Percentiles rank a stretch among this genome's conserved stretches.
Conservation (phyloP, 805 yeast genomes). For the Wickerhamiella galacta region DNA sequence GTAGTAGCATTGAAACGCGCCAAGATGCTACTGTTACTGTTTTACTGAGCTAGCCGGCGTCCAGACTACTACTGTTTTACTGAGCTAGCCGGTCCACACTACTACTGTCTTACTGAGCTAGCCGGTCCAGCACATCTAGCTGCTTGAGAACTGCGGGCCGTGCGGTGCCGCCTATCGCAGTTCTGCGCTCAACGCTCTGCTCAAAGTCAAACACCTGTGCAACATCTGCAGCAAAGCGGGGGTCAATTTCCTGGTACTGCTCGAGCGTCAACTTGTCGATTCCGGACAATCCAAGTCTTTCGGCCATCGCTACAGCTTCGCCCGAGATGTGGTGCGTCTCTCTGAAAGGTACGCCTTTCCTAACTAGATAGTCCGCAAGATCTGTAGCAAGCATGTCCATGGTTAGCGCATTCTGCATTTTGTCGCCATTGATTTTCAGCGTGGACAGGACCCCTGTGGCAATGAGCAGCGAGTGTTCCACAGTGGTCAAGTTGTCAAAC, state of each 20-base stretch:
- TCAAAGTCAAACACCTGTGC: constrained; percentile 80
- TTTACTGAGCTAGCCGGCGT: too few relatives aligned
- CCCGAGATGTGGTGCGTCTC: constrained; percentile 99
- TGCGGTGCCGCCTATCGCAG: constrained; percentile 95
- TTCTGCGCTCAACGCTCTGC: constrained; percentile 87
- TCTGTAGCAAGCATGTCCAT: constrained; percentile 99
- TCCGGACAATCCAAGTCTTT: constrained; percentile 57
- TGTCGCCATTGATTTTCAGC: constrained; percentile 48
- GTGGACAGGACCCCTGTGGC: constrained; percentile 96
- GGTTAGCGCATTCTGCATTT: constrained; percentile 76
- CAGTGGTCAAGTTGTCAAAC: constrained; percentile 77
- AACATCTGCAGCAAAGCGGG: constrained; percentile 68
- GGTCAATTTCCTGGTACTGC: constrained; percentile 67
- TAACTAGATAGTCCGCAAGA: constrained; percentile 89
- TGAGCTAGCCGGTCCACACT: too few relatives aligned
- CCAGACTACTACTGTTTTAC: too few relatives aligned
- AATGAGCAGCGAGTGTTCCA: constrained; percentile 82
- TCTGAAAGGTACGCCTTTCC: constrained; percentile 97
- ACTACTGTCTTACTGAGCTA: too few relatives aligned
- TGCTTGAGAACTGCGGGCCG: constrained; percentile 75
- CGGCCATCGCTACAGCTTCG: constrained; percentile 87
- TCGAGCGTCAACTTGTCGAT: constrained; percentile 68
- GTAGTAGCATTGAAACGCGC: constrained; percentile 1
- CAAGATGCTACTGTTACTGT: too few relatives aligned
- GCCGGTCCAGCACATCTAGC: constrained; percentile 23